phyloP scores from a whole-genome alignment of 345 rosid genomes.

The Draba incana region DNA sequence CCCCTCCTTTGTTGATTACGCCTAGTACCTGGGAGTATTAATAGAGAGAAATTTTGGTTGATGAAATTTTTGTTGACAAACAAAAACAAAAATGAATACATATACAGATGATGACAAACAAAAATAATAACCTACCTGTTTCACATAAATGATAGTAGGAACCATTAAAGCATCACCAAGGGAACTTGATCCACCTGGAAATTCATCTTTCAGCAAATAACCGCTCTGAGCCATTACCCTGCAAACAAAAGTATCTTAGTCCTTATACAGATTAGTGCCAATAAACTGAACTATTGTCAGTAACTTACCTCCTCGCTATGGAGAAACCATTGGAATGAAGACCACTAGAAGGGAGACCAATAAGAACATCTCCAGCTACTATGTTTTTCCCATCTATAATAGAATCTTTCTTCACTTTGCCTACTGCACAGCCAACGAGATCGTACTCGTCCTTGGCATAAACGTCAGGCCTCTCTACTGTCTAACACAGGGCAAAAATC shows the following conservation, averaged over 20 bases:
- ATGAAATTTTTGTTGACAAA: neutral
- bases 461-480: constrained; percentile 96
- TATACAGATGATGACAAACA: too few species aligned
- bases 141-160: constrained; percentile 85
- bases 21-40: constrained; percentile 55
- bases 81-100: too few species aligned
- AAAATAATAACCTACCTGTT: constrained; percentile 58
- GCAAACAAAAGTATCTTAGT: too few species aligned
- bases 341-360: constrained; percentile 92
- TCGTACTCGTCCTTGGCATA: constrained; percentile 84
- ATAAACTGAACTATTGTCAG: neutral
- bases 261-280: neutral
- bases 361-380: constrained; percentile 70
- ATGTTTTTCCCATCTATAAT: constrained; percentile 83
- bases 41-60: neutral
- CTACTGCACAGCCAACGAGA: constrained; percentile 92
- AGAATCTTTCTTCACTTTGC: constrained; percentile 73
- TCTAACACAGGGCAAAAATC: constrained; percentile 46
- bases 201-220: constrained; percentile 60
- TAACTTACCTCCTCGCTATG: constrained; percentile 73
- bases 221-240: constrained; percentile 76
- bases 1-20: constrained; percentile 60
- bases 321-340: constrained; percentile 97
- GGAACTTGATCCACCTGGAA: constrained; percentile 65
- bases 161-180: constrained; percentile 93